These are phyloP conservation scores for Cyclaneusma minus DNA, from an alignment of 2,329 filamentous ascomycete genomes.

Conservation along the genomic window DNA sequence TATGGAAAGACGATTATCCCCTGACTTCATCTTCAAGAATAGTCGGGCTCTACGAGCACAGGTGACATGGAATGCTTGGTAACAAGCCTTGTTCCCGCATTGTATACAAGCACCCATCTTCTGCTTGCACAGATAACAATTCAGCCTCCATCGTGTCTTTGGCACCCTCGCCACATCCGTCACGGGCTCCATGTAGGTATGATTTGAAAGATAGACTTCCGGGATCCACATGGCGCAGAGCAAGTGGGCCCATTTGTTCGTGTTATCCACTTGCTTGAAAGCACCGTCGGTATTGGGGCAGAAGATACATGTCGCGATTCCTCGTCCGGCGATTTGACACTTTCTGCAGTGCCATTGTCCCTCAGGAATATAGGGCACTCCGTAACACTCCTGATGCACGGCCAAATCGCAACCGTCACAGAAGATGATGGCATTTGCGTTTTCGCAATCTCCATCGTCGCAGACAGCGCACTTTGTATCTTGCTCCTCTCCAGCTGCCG, in stretches of 20 bases:
- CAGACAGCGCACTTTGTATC: constrained; percentile 97
- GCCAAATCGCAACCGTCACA: constrained; percentile 96
- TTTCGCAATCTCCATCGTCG: constrained; percentile 98
- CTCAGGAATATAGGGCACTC: constrained; percentile 95
- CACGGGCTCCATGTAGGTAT: constrained; percentile 95
- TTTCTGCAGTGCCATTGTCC: constrained; percentile 97
- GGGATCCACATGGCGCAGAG: constrained; percentile 98
- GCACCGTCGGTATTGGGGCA: constrained; percentile 95
- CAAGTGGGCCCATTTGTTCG: constrained; percentile 91
- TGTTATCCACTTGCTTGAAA: constrained; percentile 96
- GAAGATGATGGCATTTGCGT: constrained; percentile 97
- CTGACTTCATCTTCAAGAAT: constrained; percentile 93
- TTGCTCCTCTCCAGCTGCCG: constrained; percentile 75
- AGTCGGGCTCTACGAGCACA: constrained; percentile 79
- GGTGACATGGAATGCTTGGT: constrained; percentile 92
- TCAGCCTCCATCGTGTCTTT: constrained; percentile 81
- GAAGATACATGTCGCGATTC: constrained; percentile 78
- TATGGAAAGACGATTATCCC: constrained; percentile 60
- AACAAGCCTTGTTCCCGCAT: constrained; percentile 94
- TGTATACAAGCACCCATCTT: constrained; percentile 98
- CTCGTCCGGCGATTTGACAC: constrained; percentile 86
- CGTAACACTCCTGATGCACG: constrained; percentile 97
- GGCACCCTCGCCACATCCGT: constrained; percentile 97
- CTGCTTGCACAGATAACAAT: constrained; percentile 93
- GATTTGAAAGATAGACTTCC: constrained; percentile 87